Percentiles rank a stretch among this genome's conserved stretches.
Evolutionary conservation across 768 basidiomycete species (phyloP).

Genomic region (Hericium coralloides): DNA sequence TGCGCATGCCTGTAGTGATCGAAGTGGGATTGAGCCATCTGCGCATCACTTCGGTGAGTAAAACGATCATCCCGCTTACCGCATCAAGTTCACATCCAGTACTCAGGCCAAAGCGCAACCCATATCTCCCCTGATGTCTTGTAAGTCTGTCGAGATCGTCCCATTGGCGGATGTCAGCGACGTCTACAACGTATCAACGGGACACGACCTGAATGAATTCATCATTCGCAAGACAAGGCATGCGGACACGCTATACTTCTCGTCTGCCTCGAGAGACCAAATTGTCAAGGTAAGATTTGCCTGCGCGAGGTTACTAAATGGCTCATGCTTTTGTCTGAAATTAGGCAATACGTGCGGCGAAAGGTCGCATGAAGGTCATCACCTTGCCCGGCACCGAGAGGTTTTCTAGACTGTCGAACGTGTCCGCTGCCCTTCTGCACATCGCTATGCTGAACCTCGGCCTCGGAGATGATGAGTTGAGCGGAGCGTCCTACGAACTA

Average conservation of each 20-base stretch:
- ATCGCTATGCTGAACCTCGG: conserved; percentile 76
- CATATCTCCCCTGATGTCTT: conserved; percentile 58
- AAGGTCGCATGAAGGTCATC: conserved; percentile 54
- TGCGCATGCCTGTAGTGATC: conserved; percentile 65
- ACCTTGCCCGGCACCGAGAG: conserved; percentile 48
- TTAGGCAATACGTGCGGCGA: conserved; percentile 69
- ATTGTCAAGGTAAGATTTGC: conserved; percentile 55
- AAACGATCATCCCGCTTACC: background rate
- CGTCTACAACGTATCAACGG: conserved; percentile 72
- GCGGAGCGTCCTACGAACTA: conserved; percentile 72
- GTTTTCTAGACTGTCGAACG: conserved; percentile 72
- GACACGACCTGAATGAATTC: conserved; percentile 71
- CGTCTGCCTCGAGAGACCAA: conserved; percentile 55
- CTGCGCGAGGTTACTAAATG: background rate
- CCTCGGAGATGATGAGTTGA: conserved; percentile 65
- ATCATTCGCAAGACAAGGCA: conserved; percentile 69
- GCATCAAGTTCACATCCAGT: background rate
- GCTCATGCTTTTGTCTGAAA: background rate
- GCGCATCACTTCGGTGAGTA: conserved; percentile 64
- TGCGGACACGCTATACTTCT: conserved; percentile 67
- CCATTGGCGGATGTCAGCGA: conserved; percentile 78
- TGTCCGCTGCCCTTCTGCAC: conserved; percentile 81
- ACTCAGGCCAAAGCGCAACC: conserved; percentile 58
- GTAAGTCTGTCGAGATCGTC: conserved; percentile 78
- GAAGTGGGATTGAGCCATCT: conserved; percentile 63